These are phyloP conservation scores for Chenopodium album DNA, from an alignment of 148 eudicot genomes.

Conservation along the genomic window DNA sequence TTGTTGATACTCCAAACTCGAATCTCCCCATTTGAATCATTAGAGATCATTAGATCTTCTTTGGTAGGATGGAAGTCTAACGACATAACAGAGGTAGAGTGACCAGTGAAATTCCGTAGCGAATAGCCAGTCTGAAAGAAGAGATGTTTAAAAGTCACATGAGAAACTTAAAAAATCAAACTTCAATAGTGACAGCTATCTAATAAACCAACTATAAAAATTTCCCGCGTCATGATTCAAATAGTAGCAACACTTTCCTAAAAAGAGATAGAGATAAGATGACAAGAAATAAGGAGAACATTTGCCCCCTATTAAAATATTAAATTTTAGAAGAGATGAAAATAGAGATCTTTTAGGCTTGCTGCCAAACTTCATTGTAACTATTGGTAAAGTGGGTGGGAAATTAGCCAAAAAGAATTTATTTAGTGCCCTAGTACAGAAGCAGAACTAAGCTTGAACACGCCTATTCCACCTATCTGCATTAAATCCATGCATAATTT, in stretches of 20 bases:
- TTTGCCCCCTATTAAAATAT: background rate
- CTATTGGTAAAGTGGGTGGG: background rate
- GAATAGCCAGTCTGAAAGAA: conserved; percentile 51
- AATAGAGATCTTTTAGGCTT: background rate
- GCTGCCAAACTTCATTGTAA: background rate
- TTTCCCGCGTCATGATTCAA: background rate
- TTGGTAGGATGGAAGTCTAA: conserved; percentile 52
- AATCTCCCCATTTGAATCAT: conserved; percentile 50
- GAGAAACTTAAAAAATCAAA: background rate
- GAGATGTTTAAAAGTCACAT: background rate
- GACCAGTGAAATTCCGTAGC: conserved; percentile 50
- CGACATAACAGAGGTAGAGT: conserved; percentile 46
- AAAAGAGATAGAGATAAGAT: background rate
- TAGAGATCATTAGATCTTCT: conserved; percentile 48
- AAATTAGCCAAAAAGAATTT: background rate
- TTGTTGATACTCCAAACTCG: conserved; percentile 48
- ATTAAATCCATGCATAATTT: background rate
- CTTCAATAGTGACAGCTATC: background rate
- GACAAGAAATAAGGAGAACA: background rate
- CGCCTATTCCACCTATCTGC: background rate
- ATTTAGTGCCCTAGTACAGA: background rate
- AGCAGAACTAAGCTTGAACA: background rate
- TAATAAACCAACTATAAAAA: background rate
- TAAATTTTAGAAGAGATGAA: background rate
- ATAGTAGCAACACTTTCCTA: background rate